Conservation (phyloP, 352 stramenopile species). For the Elongisporangium anandrum region DNA sequence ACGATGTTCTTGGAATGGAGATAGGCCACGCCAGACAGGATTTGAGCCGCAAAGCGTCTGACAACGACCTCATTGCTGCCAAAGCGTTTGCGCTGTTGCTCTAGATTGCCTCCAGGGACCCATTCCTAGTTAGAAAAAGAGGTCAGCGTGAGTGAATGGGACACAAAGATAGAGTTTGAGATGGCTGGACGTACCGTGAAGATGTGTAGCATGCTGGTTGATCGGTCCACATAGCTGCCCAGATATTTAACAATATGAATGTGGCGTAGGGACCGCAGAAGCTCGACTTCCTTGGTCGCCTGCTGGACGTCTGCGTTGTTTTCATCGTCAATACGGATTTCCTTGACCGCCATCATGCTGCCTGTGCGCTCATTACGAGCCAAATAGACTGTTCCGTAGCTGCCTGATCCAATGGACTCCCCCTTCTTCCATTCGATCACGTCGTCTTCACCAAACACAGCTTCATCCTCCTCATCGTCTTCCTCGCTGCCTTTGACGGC, state of each 20-base stretch:
- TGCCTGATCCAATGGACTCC: constrained; percentile 51
- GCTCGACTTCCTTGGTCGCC: constrained; percentile 76
- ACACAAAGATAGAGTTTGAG: not conserved
- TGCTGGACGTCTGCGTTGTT: constrained; percentile 26
- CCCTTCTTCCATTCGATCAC: constrained; percentile 55
- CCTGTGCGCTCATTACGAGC: constrained; percentile 89
- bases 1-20: constrained; percentile 72
- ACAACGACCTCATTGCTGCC: constrained; percentile 69
- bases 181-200: constrained; percentile 43
- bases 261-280: constrained; percentile 85
- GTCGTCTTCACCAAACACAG: constrained; percentile 46
- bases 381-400: constrained; percentile 84
- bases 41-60: constrained; percentile 72
- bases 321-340: constrained; percentile 40
- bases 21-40: constrained; percentile 87
- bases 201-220: constrained; percentile 76
- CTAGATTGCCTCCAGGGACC: constrained; percentile 81
- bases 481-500: not conserved
- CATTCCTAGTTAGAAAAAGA: constrained; percentile 47
- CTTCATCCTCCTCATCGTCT: constrained; percentile 31
- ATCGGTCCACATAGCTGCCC: constrained; percentile 73
- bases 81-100: constrained; percentile 80
- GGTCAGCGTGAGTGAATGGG: not conserved
- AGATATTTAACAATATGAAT: constrained; percentile 92
- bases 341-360: constrained; percentile 82